Evolutionary conservation across 495 filamentous ascomycete genomes (phyloP).

Genomic region (Usnea hakonensis): DNA sequence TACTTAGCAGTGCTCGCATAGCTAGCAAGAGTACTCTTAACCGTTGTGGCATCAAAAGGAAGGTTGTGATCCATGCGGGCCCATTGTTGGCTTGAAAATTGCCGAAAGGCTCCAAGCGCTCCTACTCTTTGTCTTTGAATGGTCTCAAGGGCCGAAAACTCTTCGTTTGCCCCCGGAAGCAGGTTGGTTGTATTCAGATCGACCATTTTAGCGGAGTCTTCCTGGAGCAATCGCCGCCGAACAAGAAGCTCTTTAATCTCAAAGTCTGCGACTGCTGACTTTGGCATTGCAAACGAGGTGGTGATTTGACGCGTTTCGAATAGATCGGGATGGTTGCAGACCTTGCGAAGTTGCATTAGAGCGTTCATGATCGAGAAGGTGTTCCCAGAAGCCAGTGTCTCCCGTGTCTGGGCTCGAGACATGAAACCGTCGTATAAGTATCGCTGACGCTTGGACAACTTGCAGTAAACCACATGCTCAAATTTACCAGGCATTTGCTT

Average conservation of each 20-base stretch:
- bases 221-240: slow-evolving; percentile 55
- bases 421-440: slow-evolving; percentile 97
- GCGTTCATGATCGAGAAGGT: slow-evolving; percentile 98
- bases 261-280: slow-evolving; percentile 70
- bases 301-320: slow-evolving; percentile 98
- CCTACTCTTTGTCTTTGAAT: slow-evolving; percentile 32
- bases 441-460: slow-evolving; percentile 86
- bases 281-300: slow-evolving; percentile 89
- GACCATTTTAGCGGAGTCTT: slow-evolving; percentile 56
- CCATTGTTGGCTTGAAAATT: slow-evolving; percentile 23
- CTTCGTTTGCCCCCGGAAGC: slow-evolving; percentile 63
- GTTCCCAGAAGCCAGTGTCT: slow-evolving; percentile 87
- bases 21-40: slow-evolving; percentile 61
- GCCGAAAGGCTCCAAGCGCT: slow-evolving; percentile 27
- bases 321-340: slow-evolving; percentile 97
- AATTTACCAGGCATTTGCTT: slow-evolving; percentile 99
- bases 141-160: slow-evolving; percentile 33
- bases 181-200: slow-evolving; percentile 77
- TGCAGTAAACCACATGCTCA: slow-evolving; percentile 92
- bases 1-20: slow-evolving; percentile 65
- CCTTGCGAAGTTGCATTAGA: slow-evolving; percentile 94
- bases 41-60: slow-evolving; percentile 52
- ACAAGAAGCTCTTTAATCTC: slow-evolving; percentile 68
- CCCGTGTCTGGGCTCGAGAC: slow-evolving; percentile 81
- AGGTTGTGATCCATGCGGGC: slow-evolving; percentile 41